Evolutionary conservation across 2,329 filamentous ascomycete species (phyloP).

Genomic region (Nectriaceae sp.): DNA sequence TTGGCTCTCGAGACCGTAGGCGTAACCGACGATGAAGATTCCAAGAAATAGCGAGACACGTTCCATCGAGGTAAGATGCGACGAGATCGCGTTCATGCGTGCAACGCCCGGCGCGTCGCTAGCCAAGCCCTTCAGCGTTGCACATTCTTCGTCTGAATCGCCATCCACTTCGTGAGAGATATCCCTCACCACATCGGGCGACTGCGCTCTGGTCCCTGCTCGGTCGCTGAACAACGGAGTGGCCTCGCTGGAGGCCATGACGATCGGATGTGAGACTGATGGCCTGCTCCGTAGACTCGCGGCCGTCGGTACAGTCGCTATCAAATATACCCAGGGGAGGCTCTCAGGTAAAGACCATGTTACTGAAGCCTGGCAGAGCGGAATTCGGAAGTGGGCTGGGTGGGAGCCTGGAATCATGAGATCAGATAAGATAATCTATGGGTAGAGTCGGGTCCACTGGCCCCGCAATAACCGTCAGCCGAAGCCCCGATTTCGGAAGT

Average conservation of each 20-base stretch:
- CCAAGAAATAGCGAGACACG: conserved; percentile 55
- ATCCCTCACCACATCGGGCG: neutral
- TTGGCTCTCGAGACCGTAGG: conserved; percentile 58
- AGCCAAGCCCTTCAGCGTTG: neutral
- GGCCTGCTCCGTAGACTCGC: no score
- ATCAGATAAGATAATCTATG: neutral
- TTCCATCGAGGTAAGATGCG: conserved; percentile 46
- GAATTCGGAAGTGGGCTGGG: neutral
- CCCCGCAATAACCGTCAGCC: no score
- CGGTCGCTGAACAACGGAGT: neutral
- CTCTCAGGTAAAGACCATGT: neutral
- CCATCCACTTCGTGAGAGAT: neutral
- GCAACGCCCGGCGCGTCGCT: conserved; percentile 44
- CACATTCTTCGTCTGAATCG: neutral
- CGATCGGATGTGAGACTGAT: neutral
- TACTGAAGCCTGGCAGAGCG: neutral
- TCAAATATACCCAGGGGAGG: no score
- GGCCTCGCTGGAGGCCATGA: neutral
- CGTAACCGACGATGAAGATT: conserved; percentile 62
- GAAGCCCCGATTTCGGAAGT: no score
- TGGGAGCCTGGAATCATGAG: neutral
- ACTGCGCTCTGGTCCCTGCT: neutral
- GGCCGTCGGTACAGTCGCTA: neutral
- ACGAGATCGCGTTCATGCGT: conserved; percentile 52
- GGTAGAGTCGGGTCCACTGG: no score